phyloP scores from a whole-genome alignment of 495 filamentous ascomycete species.

The Aspergillus hancockii region DNA sequence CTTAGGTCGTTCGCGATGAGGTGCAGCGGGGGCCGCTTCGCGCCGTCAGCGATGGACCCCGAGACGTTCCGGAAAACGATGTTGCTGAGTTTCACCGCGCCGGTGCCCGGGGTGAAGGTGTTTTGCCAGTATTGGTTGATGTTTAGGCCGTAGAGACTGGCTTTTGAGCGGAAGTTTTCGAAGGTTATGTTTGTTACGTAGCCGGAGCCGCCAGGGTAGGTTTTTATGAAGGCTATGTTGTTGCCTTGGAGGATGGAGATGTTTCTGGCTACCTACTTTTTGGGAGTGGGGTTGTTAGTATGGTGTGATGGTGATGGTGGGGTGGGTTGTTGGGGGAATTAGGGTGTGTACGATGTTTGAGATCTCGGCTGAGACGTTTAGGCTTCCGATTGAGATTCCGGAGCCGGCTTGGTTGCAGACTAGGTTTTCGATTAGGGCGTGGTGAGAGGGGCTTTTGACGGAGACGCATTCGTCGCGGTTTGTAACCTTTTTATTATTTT shows the following conservation, averaged over 20 bases:
- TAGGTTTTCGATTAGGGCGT: slow-evolving; percentile 50
- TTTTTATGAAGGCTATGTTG: slow-evolving; percentile 60
- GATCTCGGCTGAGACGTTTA: slow-evolving; percentile 32
- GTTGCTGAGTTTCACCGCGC: slow-evolving; percentile 45
- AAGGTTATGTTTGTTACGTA: slow-evolving; percentile 52
- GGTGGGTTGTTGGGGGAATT: slow-evolving; percentile 3
- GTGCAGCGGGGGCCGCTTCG: slow-evolving; percentile 45
- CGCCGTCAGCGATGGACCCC: slow-evolving; percentile 50
- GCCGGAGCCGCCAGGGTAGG: slow-evolving; percentile 55
- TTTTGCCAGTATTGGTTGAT: slow-evolving; percentile 56
- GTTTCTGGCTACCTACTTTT: slow-evolving; percentile 33
- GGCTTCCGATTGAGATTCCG: slow-evolving; percentile 47
- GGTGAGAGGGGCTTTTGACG: slow-evolving; percentile 42
- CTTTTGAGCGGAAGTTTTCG: slow-evolving; percentile 52
- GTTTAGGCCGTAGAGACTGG: slow-evolving; percentile 44
- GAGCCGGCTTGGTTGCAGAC: slow-evolving; percentile 51
- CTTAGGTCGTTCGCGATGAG: slow-evolving; percentile 41
- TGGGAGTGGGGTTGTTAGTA: background rate
- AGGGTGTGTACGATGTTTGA: slow-evolving; percentile 24
- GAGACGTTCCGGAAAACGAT: slow-evolving; percentile 44
- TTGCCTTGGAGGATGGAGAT: slow-evolving; percentile 46
- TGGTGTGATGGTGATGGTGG: too few species aligned
- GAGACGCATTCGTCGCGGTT: slow-evolving; percentile 52
- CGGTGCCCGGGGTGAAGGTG: slow-evolving; percentile 33
- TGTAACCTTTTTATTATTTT: slow-evolving; percentile 27